phyloP scores from a whole-genome alignment of 2,329 filamentous ascomycete genomes.

The Pleomassaria siparia region DNA sequence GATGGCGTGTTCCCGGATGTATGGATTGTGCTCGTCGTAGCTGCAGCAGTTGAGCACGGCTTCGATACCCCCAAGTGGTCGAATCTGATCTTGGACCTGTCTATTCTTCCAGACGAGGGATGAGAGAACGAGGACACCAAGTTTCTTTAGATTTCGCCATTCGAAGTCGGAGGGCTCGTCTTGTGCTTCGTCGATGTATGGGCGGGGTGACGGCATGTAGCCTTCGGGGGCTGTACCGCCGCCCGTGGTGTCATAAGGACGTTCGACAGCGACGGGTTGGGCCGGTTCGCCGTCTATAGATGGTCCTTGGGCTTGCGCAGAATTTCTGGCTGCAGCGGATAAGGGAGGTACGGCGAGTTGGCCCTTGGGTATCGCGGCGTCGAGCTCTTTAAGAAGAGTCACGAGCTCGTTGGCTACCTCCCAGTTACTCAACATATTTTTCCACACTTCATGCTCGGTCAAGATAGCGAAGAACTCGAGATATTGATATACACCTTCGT shows the following conservation, averaged over 20 bases:
- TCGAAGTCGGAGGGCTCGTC: conserved; percentile 68
- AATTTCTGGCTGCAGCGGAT: conserved; percentile 31
- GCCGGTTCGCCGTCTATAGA: conserved; percentile 10
- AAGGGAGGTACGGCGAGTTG: conserved; percentile 61
- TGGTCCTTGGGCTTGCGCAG: conserved; percentile 30
- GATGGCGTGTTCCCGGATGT: conserved; percentile 77
- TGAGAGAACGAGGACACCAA: conserved; percentile 87
- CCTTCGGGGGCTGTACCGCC: conserved; percentile 48
- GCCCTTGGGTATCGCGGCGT: conserved; percentile 78
- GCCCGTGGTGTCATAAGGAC: conserved; percentile 60
- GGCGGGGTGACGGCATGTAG: conserved; percentile 48
- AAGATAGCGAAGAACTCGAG: conserved; percentile 91
- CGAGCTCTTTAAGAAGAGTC: conserved; percentile 81
- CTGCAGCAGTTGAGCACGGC: conserved; percentile 85
- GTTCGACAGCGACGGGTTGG: conserved; percentile 58
- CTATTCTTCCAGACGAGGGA: conserved; percentile 85
- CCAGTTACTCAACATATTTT: conserved; percentile 85
- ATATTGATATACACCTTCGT: conserved; percentile 91
- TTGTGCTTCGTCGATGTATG: conserved; percentile 48
- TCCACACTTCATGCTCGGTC: conserved; percentile 80
- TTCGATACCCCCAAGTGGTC: conserved; percentile 82
- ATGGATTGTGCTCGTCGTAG: conserved; percentile 91
- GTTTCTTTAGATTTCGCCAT: conserved; percentile 85
- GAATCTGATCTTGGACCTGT: conserved; percentile 83
- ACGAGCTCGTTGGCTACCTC: conserved; percentile 88